Conservation (phyloP, 306 rosid genomes). For the Parietaria judaica region DNA sequence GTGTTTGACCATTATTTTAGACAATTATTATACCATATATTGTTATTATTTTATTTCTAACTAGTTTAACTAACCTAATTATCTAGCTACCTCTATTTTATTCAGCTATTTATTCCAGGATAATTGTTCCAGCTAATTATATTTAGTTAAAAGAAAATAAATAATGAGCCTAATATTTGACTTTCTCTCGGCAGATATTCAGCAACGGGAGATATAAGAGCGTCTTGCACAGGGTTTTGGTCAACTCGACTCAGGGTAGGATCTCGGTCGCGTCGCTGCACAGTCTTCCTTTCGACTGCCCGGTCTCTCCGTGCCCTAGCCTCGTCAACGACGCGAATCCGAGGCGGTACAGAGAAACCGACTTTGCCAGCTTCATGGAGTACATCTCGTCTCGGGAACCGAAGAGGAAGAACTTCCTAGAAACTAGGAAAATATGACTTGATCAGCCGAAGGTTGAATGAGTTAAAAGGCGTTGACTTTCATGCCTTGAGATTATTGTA, state of each 20-base stretch:
- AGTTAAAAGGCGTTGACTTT: no score
- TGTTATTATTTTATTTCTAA: no score
- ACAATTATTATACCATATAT: no score
- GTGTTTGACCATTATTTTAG: no score
- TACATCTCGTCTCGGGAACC: slow-evolving; percentile 50
- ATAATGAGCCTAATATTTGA: not conserved
- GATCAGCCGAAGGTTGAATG: not conserved
- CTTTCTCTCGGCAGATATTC: slow-evolving; percentile 42
- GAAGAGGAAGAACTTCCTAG: slow-evolving; percentile 55
- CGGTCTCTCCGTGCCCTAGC: slow-evolving; percentile 49
- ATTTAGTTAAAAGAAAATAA: no score
- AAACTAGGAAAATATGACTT: slow-evolving; percentile 58
- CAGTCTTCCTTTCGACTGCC: slow-evolving; percentile 36
- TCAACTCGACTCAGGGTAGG: slow-evolving; percentile 40
- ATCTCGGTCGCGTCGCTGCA: slow-evolving; percentile 74
- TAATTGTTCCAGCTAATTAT: no score
- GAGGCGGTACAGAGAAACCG: slow-evolving; percentile 57
- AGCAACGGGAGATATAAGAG: slow-evolving; percentile 93
- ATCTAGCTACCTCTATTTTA: no score
- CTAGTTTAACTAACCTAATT: no score
- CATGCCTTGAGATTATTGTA: no score
- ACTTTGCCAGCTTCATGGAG: slow-evolving; percentile 47
- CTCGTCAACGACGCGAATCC: slow-evolving; percentile 58
- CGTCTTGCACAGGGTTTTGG: slow-evolving; percentile 71
- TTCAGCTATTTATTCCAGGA: no score